phyloP scores from a whole-genome alignment of 139 green algal species.

The Mesotaenium endlicherianum region DNA sequence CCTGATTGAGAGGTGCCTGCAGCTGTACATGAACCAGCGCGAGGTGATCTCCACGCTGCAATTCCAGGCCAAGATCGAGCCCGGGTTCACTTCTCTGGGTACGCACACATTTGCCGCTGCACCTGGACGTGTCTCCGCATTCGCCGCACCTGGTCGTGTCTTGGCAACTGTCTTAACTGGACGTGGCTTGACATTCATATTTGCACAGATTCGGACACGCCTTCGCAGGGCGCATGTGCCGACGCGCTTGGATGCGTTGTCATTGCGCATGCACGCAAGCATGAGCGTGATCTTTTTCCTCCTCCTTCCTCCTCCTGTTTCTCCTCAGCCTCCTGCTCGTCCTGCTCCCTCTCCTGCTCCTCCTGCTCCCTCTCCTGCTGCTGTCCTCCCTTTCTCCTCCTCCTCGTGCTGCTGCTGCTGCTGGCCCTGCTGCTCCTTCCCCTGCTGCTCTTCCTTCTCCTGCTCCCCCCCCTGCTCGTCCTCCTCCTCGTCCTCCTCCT shows the following conservation, averaged over 20 bases:
- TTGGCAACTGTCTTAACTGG: no score
- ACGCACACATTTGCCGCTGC: no score
- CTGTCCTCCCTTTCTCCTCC: neutral
- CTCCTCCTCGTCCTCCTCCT: neutral
- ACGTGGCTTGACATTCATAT: no score
- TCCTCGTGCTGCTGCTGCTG: neutral
- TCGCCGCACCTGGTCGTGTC: no score
- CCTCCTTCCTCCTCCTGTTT: neutral
- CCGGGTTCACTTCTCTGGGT: conserved; percentile 74
- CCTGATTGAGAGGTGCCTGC: conserved; percentile 88
- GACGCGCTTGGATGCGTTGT: no score
- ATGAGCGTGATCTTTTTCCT: no score
- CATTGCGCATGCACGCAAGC: no score
- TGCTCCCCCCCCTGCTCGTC: neutral
- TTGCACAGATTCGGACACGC: no score
- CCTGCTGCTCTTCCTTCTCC: neutral
- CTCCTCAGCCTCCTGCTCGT: neutral
- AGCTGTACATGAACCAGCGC: conserved; percentile 83
- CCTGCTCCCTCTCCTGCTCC: neutral
- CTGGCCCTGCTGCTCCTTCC: neutral
- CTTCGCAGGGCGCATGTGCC: no score
- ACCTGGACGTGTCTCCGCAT: no score
- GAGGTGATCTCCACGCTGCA: conserved; percentile 79
- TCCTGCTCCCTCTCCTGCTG: neutral
- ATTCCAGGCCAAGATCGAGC: conserved; percentile 72